A percentile compares a stretch with the other conserved stretches of the same genome.
phyloP scores from a whole-genome alignment of 2,329 filamentous ascomycete species.

The Aspergillus pseudotamarii region DNA sequence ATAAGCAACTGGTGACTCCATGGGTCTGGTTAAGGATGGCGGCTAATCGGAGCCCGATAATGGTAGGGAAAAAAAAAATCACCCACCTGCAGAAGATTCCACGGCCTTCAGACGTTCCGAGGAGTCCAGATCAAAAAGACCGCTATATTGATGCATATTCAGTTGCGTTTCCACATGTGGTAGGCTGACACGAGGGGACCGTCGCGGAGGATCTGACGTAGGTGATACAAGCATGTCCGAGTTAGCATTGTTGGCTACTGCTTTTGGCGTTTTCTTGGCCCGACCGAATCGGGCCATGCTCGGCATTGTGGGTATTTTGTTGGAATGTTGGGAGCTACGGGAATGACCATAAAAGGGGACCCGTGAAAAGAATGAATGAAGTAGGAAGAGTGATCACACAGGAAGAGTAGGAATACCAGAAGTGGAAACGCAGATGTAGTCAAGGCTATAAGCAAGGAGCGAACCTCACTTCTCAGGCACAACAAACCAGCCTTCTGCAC shows the following conservation, averaged over 20 bases:
- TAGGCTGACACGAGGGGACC: slow-evolving; percentile 41
- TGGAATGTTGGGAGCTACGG: slow-evolving; percentile 18
- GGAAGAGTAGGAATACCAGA: not conserved
- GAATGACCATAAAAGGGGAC: slow-evolving; percentile 10
- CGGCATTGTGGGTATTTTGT: slow-evolving; percentile 18
- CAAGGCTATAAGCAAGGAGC: slow-evolving; percentile 7
- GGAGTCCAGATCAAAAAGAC: slow-evolving; percentile 37
- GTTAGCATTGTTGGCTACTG: slow-evolving; percentile 31
- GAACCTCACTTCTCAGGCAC: not conserved
- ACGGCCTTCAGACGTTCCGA: slow-evolving; percentile 28
- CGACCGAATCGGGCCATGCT: slow-evolving; percentile 36
- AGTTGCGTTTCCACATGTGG: slow-evolving; percentile 45
- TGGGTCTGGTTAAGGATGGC: not conserved
- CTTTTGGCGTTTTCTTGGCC: slow-evolving; percentile 29
- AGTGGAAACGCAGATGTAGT: slow-evolving; percentile 2
- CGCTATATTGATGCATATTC: slow-evolving; percentile 48
- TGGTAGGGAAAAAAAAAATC: not conserved
- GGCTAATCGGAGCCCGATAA: not conserved
- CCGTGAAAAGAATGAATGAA: slow-evolving; percentile 12
- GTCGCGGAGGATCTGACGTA: slow-evolving; percentile 23
- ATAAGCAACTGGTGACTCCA: not conserved
- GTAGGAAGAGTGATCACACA: not conserved
- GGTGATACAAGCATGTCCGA: slow-evolving; percentile 23
- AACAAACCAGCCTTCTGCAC: not conserved
- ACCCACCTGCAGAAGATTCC: slow-evolving; percentile 30